Evolutionary conservation across 2,329 filamentous ascomycete species (phyloP).

Genomic region (Xylariaceae sp.): DNA sequence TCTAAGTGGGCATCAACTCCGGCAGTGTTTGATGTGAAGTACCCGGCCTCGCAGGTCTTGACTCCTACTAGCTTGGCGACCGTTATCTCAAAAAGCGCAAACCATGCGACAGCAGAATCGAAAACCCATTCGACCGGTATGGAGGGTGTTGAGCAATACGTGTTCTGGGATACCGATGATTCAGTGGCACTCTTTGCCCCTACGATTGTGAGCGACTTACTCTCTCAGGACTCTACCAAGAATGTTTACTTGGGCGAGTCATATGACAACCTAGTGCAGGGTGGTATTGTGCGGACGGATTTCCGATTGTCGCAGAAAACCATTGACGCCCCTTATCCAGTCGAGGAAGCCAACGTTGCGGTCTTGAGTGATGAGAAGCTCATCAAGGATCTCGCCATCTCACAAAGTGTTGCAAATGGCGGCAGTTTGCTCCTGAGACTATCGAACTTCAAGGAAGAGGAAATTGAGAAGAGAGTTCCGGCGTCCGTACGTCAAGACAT

Average conservation of each 20-base stretch:
- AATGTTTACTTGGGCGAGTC: slow-evolving; percentile 59
- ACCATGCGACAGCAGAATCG: slow-evolving; percentile 50
- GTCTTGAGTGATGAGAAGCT: slow-evolving; percentile 78
- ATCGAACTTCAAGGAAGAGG: slow-evolving; percentile 77
- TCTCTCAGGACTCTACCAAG: slow-evolving; percentile 67
- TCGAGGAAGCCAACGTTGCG: slow-evolving; percentile 73
- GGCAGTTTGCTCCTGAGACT: slow-evolving; percentile 73
- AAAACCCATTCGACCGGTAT: slow-evolving; percentile 39
- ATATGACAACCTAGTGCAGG: slow-evolving; percentile 64
- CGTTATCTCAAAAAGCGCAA: slow-evolving; percentile 47
- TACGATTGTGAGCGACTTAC: slow-evolving; percentile 52
- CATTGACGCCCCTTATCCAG: slow-evolving; percentile 77
- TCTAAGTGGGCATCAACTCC: slow-evolving; percentile 60
- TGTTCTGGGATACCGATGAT: slow-evolving; percentile 87
- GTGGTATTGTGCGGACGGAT: slow-evolving; percentile 78
- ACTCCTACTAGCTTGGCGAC: slow-evolving; percentile 53
- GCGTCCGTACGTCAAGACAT: slow-evolving; percentile 66
- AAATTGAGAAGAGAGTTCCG: slow-evolving; percentile 82
- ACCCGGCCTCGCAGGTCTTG: slow-evolving; percentile 62
- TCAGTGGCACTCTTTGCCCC: slow-evolving; percentile 65
- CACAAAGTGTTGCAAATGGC: slow-evolving; percentile 64
- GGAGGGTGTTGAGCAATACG: slow-evolving; percentile 71
- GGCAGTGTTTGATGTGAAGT: slow-evolving; percentile 79
- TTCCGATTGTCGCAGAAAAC: slow-evolving; percentile 78
- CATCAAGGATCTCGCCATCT: slow-evolving; percentile 70